Evolutionary conservation across 1,284 basidiomycete genomes (phyloP).

Genomic region (Apiotrichum montevideense): DNA sequence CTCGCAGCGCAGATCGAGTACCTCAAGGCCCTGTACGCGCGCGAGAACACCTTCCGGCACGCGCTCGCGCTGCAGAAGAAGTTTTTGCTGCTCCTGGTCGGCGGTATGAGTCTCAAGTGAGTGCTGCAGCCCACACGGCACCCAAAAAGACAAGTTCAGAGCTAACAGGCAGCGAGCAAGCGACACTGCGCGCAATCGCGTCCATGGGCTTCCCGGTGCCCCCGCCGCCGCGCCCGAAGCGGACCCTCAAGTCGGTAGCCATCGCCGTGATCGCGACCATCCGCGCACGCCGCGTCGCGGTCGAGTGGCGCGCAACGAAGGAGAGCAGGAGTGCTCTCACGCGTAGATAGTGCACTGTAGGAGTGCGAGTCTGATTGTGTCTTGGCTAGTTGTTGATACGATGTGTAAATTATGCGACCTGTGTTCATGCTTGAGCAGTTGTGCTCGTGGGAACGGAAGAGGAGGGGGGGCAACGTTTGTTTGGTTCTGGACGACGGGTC

Average conservation of each 20-base stretch:
- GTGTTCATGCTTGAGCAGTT: too few relatives aligned
- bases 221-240: constrained; percentile 42
- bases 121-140: constrained; percentile 13
- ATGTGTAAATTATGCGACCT: too few relatives aligned
- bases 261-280: constrained; percentile 60
- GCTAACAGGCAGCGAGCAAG: constrained; percentile 57
- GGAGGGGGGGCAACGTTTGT: too few relatives aligned
- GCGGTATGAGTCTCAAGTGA: constrained; percentile 65
- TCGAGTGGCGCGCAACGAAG: neutral
- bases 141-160: neutral
- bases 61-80: constrained; percentile 80
- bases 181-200: constrained; percentile 69
- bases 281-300: constrained; percentile 41
- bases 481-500: too few relatives aligned
- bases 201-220: constrained; percentile 62
- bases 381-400: too few relatives aligned
- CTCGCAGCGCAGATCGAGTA: constrained; percentile 64
- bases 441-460: too few relatives aligned
- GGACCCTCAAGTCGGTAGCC: constrained; percentile 58
- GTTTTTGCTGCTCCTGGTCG: constrained; percentile 53
- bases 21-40: constrained; percentile 81
- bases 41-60: constrained; percentile 75
- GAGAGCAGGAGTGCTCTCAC: neutral
- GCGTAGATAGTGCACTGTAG: neutral
- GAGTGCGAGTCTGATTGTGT: too few relatives aligned